phyloP scores from a whole-genome alignment of 1,284 basidiomycete species.

The Boletus smithii region DNA sequence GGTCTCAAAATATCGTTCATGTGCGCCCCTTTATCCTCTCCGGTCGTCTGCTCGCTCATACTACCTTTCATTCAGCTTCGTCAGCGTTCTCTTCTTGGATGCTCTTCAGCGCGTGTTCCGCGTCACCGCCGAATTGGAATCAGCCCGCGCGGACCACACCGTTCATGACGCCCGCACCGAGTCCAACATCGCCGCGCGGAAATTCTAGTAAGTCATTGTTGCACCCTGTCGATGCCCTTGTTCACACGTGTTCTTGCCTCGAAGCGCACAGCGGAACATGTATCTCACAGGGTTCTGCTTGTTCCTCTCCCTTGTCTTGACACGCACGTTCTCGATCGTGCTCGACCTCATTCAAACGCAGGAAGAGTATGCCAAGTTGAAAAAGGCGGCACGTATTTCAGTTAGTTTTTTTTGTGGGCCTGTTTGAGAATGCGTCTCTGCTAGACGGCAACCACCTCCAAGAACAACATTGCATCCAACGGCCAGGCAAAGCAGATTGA shows the following conservation, averaged over 20 bases:
- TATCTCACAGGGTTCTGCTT: conserved; percentile 92
- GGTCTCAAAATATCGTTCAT: conserved; percentile 93
- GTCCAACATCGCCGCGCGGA: conserved; percentile 81
- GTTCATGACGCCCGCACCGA: conserved; percentile 73
- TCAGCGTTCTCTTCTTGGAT: conserved; percentile 83
- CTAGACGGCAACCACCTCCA: conserved; percentile 41
- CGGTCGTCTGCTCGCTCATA: not conserved
- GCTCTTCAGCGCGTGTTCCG: conserved; percentile 92
- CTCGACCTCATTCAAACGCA: conserved; percentile 89
- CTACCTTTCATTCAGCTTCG: conserved; percentile 57
- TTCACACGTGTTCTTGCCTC: conserved; percentile 3
- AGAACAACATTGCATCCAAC: conserved; percentile 32
- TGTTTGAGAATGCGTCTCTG: not conserved
- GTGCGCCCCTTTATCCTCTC: conserved; percentile 41
- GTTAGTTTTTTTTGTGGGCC: not conserved
- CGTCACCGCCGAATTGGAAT: conserved; percentile 72
- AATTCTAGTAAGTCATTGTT: conserved; percentile 77
- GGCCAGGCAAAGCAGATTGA: conserved; percentile 62
- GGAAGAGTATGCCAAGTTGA: conserved; percentile 82
- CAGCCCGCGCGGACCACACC: conserved; percentile 59
- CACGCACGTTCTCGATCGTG: conserved; percentile 88
- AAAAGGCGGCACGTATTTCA: conserved; percentile 54
- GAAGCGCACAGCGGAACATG: conserved; percentile 76
- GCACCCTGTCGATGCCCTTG: fast-evolving
- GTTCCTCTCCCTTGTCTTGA: conserved; percentile 91